Base-by-base conservation (phyloP, 2,329 filamentous ascomycete genomes). In the Pseudopithomyces maydicus region DNA sequence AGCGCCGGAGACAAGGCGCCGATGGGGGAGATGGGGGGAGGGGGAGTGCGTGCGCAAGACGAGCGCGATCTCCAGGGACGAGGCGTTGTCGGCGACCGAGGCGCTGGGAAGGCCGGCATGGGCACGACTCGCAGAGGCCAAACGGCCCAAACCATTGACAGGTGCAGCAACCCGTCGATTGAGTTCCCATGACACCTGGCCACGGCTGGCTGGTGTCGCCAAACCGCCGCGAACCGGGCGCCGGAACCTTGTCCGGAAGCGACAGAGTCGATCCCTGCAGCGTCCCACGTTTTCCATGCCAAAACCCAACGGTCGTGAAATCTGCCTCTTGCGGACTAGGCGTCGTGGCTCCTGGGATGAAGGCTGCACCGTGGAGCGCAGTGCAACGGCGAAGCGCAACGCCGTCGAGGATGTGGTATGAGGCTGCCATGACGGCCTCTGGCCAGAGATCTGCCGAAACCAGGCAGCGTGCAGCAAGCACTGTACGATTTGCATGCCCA, bases 301-400 rank as follows among this genome's bases (percentile, higher is more conserved):
- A 19, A n/a, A 38, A 38, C 48, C 11, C 38, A 51, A 51, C 48
- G 48, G 48, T 51, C 33, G 50, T 44, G 39, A 29, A 52, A 52
- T 52, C 17, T 52, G 43, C 49, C 49, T 19, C 20, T 49, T 41
- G 48, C 33, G 48, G 48, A 38, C 20, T 43, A 51, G 48, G 14
- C 48, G 17, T 32, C 1, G 2, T 11, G 10, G 35, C 19, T 41
- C n/a, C 48, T n/a, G 38, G 48, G 48, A 51, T 22, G 38, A 42
- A 51, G 48, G 48, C 38, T 51, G 48, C 17, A 17, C 23, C 23
- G 14, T 19, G 6, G 7, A n/a, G 12, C 2, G 23, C 14, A 22
- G 23, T 33, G 17, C 32, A 35, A 39, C 26, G 46, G 6, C 12
- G 44, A 15, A 19, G 17, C n/a, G 29, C 20, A n/a, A 10, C 26